Base-by-base conservation (phyloP, 78 protist species). In the Speleostelium caveatum region DNA sequence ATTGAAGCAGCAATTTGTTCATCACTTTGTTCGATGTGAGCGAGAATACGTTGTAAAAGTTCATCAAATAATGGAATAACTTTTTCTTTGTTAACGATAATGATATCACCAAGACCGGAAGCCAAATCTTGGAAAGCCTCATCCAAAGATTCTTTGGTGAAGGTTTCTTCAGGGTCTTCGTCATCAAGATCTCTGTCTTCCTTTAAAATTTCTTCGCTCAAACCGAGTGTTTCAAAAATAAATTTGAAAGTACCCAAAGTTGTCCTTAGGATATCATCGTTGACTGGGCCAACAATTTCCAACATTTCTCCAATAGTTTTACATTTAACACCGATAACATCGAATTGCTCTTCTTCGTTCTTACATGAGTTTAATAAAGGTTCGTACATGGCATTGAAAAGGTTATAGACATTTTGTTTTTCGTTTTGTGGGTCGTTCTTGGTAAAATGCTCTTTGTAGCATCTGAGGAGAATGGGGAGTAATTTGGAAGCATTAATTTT, bases 1-100 rank as follows among this genome's bases (percentile, higher is more conserved):
- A 95, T 95, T 51, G 94, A 87, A 72, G 92, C 45, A 38, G 69
- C 66, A 35, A 62, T 49, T 32, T 58, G 45, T 14, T 21, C 21
- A 19, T 63, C 36, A 41, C 56, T 71, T 17, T 49, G 24, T 72
- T 61, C 78, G 7, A 66, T 60, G 35, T 39, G 62, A 16, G 35
- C 41, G 3, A 75, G 19, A 22, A 59, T 62, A 24, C 74, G 3
- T n/a, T 56, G 73, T 33, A 88, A 7, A 16, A 49, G 32, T 21
- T 67, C 19, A 4, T 19, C 24, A 56, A 88, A 39, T 1, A 14
- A 28, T 42, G 21, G 3, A 36, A 88, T 61, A 1, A 72, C 24
- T 0, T 51, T 22, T 38, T 41, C 51, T 58, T 88, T 88, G 71
- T 7, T 35, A 17, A 35, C 53, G 32, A 68, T 61, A 62, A 69